phyloP scores from a whole-genome alignment of 257 asterid species.

The Solanum corneliomulleri region DNA sequence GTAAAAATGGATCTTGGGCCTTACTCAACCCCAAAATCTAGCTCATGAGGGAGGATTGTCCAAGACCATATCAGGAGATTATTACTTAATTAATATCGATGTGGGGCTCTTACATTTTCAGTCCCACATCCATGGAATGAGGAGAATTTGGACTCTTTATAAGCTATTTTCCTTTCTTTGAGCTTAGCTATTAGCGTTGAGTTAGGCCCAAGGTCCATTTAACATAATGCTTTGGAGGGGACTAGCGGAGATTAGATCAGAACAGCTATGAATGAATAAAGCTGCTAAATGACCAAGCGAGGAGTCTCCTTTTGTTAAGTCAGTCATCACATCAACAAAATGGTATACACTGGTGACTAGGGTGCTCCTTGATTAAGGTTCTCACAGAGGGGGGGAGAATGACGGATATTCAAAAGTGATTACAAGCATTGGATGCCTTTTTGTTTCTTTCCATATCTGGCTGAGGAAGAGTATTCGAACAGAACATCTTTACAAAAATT shows the following conservation, averaged over 20 bases:
- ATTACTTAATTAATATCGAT: no score
- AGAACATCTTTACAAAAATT: not conserved
- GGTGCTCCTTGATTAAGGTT: not conserved
- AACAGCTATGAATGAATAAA: no score
- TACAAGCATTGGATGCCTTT: not conserved
- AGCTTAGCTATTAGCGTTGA: not conserved
- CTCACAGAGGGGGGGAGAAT: not conserved
- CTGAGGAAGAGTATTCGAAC: not conserved
- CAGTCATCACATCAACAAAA: not conserved
- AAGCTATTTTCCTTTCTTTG: not conserved
- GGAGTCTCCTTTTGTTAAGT: not conserved
- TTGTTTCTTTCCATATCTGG: not conserved
- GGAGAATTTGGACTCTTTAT: not conserved
- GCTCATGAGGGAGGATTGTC: not conserved
- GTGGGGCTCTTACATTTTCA: not conserved
- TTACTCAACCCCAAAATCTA: not conserved
- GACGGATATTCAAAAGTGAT: not conserved
- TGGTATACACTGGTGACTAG: not conserved
- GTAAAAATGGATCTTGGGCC: not conserved
- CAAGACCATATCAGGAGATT: not conserved
- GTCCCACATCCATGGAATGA: not conserved
- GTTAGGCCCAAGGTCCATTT: not conserved
- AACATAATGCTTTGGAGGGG: not conserved
- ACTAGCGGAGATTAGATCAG: not conserved
- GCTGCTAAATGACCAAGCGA: not conserved